These are phyloP conservation scores for Neurospora sp. DNA, from an alignment of 495 filamentous ascomycete genomes.

Conservation along the genomic window DNA sequence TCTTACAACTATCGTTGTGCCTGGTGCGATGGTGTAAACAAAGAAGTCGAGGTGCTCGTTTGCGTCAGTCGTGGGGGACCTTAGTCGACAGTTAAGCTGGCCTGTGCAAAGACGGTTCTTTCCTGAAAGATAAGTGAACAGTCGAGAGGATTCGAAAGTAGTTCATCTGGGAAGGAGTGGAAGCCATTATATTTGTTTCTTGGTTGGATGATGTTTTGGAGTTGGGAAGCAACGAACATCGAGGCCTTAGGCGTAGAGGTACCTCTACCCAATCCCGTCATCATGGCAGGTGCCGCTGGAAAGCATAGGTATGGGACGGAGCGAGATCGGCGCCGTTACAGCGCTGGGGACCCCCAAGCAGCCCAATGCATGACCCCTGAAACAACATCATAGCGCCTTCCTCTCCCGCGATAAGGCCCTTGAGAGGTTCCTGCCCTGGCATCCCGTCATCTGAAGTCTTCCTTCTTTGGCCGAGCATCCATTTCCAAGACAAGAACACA, in stretches of 20 bases:
- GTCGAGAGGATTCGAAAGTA: background rate
- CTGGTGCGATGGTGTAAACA: background rate
- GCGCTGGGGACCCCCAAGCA: background rate
- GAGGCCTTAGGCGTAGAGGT: background rate
- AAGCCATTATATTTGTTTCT: background rate
- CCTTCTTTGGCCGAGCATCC: background rate
- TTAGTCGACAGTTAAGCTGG: background rate
- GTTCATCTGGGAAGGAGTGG: background rate
- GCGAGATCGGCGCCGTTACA: background rate
- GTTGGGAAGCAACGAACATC: background rate
- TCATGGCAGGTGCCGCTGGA: background rate
- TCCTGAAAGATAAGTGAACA: background rate
- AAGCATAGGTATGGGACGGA: background rate
- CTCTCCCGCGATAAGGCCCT: background rate
- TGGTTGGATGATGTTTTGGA: background rate
- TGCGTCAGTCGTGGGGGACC: background rate
- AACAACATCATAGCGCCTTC: background rate
- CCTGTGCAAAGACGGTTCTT: background rate
- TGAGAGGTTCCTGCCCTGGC: background rate
- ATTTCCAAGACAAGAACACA: background rate
- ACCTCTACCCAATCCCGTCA: background rate
- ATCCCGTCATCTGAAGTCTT: background rate
- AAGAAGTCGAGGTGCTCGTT: background rate
- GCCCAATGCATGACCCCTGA: background rate
- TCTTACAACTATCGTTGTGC: background rate